A percentile compares a stretch with the other conserved stretches of the same genome.
Conservation (phyloP, 768 basidiomycete genomes). For the Austroboletus festivus region DNA sequence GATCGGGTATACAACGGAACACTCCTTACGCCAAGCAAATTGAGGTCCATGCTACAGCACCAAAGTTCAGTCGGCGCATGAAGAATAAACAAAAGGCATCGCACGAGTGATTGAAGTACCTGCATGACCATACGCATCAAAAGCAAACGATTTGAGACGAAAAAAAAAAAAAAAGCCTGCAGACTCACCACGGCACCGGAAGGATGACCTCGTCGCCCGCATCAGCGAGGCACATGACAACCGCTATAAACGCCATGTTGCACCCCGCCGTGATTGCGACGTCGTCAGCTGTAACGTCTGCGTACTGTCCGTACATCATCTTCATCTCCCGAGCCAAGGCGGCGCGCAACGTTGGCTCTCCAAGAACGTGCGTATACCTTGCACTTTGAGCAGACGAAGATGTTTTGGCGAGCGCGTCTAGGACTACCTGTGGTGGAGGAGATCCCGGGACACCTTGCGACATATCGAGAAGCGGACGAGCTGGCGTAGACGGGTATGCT, state of each 20-base stretch:
- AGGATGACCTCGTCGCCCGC: slow-evolving; percentile 69
- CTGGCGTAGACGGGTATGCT: slow-evolving; percentile 37
- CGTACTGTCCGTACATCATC: slow-evolving; percentile 46
- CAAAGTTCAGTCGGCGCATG: not conserved
- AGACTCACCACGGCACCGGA: slow-evolving; percentile 62
- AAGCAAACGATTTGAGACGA: too few species aligned
- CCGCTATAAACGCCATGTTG: slow-evolving; percentile 67
- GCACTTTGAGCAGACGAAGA: slow-evolving; percentile 43
- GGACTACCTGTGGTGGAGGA: slow-evolving; percentile 54
- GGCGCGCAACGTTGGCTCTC: slow-evolving; percentile 49
- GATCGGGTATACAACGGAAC: slow-evolving; percentile 52
- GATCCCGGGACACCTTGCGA: slow-evolving; percentile 73
- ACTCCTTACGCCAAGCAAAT: slow-evolving; percentile 57
- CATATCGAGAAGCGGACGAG: slow-evolving; percentile 60
- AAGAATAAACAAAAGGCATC: not conserved
- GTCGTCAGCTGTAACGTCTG: slow-evolving; percentile 52
- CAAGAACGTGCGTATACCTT: slow-evolving; percentile 59
- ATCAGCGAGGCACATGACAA: slow-evolving; percentile 62
- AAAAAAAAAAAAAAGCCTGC: not conserved
- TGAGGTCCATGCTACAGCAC: slow-evolving; percentile 59
- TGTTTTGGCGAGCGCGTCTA: slow-evolving; percentile 45
- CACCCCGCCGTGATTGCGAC: slow-evolving; percentile 70
- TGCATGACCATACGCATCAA: too few species aligned
- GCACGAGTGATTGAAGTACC: slow-evolving; percentile 69
- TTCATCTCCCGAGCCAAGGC: slow-evolving; percentile 63